Percentiles rank a stretch among this genome's conserved stretches.
Conservation (phyloP, 139 green algal species). For the Gonium pectorale region DNA sequence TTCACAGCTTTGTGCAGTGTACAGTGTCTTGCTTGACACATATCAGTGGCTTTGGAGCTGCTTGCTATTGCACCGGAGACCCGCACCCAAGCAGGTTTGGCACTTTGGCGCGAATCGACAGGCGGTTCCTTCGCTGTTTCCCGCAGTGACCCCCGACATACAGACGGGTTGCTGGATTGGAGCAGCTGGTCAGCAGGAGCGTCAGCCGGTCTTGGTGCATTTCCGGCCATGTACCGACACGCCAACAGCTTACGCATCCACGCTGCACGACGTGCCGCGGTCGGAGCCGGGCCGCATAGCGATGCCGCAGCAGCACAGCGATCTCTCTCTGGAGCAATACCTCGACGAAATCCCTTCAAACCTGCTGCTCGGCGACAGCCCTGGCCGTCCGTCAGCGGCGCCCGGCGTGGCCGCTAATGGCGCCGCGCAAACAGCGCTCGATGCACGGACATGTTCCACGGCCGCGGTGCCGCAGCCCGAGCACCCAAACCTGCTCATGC, state of each 20-base stretch:
- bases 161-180: background rate
- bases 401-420: background rate
- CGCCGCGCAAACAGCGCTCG: background rate
- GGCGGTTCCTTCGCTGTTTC: background rate
- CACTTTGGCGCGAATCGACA: background rate
- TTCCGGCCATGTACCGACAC: background rate
- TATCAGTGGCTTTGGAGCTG: background rate
- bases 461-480: background rate
- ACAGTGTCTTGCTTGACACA: background rate
- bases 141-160: conserved; percentile 28
- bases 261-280: background rate
- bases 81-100: background rate
- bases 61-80: background rate
- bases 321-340: conserved; percentile 5
- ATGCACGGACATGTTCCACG: background rate
- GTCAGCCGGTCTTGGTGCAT: background rate
- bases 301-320: background rate
- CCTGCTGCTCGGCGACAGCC: background rate
- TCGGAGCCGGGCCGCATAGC: no score
- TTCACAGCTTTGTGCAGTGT: background rate
- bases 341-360: background rate
- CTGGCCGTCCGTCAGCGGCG: no score
- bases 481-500: background rate
- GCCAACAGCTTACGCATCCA: background rate
- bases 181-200: background rate